Evolutionary conservation across 2,329 filamentous ascomycete genomes (phyloP).

Genomic region (Plectosphaerella sp.): DNA sequence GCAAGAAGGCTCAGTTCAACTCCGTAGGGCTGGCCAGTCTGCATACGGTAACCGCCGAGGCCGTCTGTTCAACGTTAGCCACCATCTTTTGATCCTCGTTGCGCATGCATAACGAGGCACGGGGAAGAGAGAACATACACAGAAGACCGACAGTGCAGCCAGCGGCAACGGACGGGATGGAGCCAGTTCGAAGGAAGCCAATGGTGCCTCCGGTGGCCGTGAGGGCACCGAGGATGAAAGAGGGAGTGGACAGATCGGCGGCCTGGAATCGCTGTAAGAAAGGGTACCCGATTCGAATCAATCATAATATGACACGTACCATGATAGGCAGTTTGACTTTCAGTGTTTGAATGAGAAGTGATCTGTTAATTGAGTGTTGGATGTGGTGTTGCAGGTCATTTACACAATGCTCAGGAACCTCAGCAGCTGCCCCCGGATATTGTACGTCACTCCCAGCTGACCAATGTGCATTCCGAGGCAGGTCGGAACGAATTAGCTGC

Average conservation of each 20-base stretch:
- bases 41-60: slow-evolving; percentile 76
- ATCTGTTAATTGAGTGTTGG: not conserved
- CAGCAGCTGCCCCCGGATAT: too few relatives aligned
- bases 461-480: too few relatives aligned
- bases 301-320: not conserved
- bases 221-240: slow-evolving; percentile 73
- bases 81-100: not conserved
- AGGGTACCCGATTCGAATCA: not conserved
- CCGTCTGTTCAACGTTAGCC: slow-evolving; percentile 47
- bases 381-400: too few relatives aligned
- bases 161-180: slow-evolving; percentile 79
- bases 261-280: slow-evolving; percentile 9
- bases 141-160: slow-evolving; percentile 74
- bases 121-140: slow-evolving; percentile 35
- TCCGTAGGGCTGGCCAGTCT: slow-evolving; percentile 71
- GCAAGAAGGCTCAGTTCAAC: slow-evolving; percentile 86
- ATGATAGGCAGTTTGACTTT: not conserved
- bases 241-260: slow-evolving; percentile 53
- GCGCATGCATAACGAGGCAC: not conserved
- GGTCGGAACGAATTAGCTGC: too few relatives aligned
- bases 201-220: slow-evolving; percentile 84
- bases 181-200: slow-evolving; percentile 81
- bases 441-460: too few relatives aligned
- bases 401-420: too few relatives aligned
- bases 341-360: not conserved